Evolutionary conservation across 2,329 filamentous ascomycete genomes (phyloP).

Genomic region (Stagonosporopsis cucurbitacearum): DNA sequence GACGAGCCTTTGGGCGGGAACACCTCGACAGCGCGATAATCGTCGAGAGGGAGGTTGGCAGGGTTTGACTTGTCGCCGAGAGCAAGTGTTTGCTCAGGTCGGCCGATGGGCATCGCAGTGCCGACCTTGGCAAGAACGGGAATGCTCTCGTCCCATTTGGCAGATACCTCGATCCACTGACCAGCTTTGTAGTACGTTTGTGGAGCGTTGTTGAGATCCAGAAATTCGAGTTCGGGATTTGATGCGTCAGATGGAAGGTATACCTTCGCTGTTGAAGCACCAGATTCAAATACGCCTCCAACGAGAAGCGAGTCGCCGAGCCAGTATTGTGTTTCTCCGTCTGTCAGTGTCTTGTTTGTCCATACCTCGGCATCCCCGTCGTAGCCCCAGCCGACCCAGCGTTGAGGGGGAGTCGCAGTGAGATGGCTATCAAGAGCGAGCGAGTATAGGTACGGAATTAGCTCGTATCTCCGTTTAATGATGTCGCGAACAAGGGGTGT

Average conservation of each 20-base stretch:
- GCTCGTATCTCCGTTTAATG: constrained; percentile 73
- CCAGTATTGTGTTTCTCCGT: constrained; percentile 76
- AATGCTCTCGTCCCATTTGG: constrained; percentile 62
- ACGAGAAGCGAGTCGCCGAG: constrained; percentile 71
- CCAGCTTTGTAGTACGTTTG: constrained; percentile 64
- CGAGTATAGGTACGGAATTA: constrained; percentile 75
- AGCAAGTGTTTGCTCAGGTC: constrained; percentile 58
- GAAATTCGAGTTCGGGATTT: constrained; percentile 60
- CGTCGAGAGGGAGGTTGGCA: constrained; percentile 57
- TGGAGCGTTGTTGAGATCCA: constrained; percentile 69
- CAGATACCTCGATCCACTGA: constrained; percentile 60
- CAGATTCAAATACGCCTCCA: constrained; percentile 71
- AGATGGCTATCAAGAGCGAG: constrained; percentile 67
- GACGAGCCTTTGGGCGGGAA: constrained; percentile 59
- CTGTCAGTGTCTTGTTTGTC: constrained; percentile 61
- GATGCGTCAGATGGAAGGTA: constrained; percentile 64
- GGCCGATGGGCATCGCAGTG: constrained; percentile 61
- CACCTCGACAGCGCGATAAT: constrained; percentile 64
- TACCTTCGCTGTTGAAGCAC: constrained; percentile 60
- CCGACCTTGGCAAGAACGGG: constrained; percentile 63
- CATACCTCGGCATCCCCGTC: constrained; percentile 71
- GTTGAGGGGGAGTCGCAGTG: constrained; percentile 67
- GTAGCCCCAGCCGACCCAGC: constrained; percentile 77
- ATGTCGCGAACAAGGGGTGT: constrained; percentile 67
- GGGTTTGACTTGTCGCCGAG: constrained; percentile 57